Base-by-base conservation (phyloP, 169 alveolate species). In the Theileria parva region DNA sequence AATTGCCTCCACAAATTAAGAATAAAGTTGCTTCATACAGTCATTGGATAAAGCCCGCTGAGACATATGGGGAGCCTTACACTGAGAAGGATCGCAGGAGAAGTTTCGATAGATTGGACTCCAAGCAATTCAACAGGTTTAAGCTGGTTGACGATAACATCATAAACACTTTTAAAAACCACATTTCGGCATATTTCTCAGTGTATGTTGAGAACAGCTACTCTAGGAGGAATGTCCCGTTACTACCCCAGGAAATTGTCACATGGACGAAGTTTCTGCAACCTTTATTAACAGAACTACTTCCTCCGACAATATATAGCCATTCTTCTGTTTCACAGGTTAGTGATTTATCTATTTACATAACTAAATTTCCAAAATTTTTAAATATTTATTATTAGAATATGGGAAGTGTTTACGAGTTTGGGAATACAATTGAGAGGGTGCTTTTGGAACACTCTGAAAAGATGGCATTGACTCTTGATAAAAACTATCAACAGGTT, bases 201-300 rank as follows among this genome's bases (percentile, higher is more conserved):
- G 92, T 89, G 25, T 89, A 86, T 80, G 85, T 79, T 44, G 21
- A 71, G 7, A 65, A 80, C 37, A 70, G 81, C 32, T 50, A 48
- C 37, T 61, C 39, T 9, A 77, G 89, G 64, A 77, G 88, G 28
- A 92, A 93, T 76, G 85, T 79, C 63, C 96, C 96, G 11, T 77
- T 94, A 50, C 75, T 94, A 30, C 97, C 97, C 6, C 79, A 81
- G 19, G 97, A 94, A 69, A 87, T 94, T 48, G 23, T 85, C 19
- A n/a, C 50, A 57, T 94, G 97, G 97, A 65, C 86, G 5, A 79
- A 79, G 25, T 94, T 86, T 63, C 81, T 94, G 17, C 65, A 71
- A 53, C 85, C 80, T 37, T 59, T 83, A 23, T 60, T 89, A 19
- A 73, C 78, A 37, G 94, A 86, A 44, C 61, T 86, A 12, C 53